Base-by-base conservation (phyloP, 306 rosid genomes). In the Cyclanthera cordifolia region DNA sequence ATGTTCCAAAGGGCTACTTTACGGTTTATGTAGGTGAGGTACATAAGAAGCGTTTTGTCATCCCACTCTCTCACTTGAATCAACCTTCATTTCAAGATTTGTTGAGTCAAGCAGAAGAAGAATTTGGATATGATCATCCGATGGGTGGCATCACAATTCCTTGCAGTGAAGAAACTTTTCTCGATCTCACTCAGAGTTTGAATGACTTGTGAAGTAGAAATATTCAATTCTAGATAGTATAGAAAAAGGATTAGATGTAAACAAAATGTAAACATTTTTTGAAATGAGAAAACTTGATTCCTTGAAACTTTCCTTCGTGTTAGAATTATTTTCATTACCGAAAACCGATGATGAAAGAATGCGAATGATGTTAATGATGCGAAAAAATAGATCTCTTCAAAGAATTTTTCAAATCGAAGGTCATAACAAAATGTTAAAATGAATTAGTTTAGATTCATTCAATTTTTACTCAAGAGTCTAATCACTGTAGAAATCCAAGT, bases 11-110 rank as follows among this genome's bases (percentile, higher is more conserved):
- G 27, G 82, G 79, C 5, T 71, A 79, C 46, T 49, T 82, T 20
- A 74, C 81, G 1, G 68, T 82, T 5, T 76, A 79, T 23, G 73
- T 79, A 14, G 83, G 86, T n/a, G 83, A 76, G 0, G 53, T 6
- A 17, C 56, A 76, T 27, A 58, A 69, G 79, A 74, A 43, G 71
- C 71, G 79, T 46, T 76, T 73, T 2, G 43, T 76, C 67, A 68
- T 76, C 9, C 81, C 83, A 0, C 20, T 79, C 14, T 67, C 79
- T 47, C 79, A 27, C 71, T 73, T 82, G 79, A 79, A 76, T 20
- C 61, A 82, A 9, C 52, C 77, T 34, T 17, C 43, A 2, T 79
- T 82, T 54, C 82, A 77, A 72, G 79, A 82, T 4, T 28, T 82
- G 48, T 48, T 79, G 4, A 46, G 60, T 27, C 65, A 72, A 68